Percentiles rank a stretch among this genome's conserved stretches.
Evolutionary conservation across 352 stramenopile genomes (phyloP).

Genomic region (Blastocystis sp.): DNA sequence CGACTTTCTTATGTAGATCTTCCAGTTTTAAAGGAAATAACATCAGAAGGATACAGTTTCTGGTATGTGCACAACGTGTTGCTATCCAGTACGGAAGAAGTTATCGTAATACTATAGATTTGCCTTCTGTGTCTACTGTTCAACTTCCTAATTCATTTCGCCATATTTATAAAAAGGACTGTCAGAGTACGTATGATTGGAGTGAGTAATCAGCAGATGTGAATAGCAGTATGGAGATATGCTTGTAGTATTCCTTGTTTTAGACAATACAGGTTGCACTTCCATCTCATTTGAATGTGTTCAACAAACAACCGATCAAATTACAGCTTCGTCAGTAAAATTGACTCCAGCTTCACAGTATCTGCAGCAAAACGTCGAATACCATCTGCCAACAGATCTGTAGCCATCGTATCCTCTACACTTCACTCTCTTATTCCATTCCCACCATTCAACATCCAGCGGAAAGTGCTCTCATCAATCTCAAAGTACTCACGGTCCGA

Average conservation of each 20-base stretch:
- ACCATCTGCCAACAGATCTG: conserved; percentile 91
- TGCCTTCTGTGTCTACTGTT: neutral
- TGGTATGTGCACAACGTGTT: neutral
- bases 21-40: neutral
- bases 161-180: neutral
- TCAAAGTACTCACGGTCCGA: conserved; percentile 74
- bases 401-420: conserved; percentile 87
- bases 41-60: neutral
- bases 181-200: neutral
- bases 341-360: conserved; percentile 94
- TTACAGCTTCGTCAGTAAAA: conserved; percentile 87
- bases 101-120: neutral
- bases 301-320: neutral
- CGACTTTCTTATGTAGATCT: neutral
- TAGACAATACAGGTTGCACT: too few relatives aligned
- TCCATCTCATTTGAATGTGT: too few relatives aligned
- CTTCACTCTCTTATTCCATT: neutral
- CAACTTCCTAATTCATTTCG: neutral
- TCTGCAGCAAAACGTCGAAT: conserved; percentile 91
- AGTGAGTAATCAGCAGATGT: neutral
- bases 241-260: too few relatives aligned
- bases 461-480: conserved; percentile 87
- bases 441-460: conserved; percentile 86
- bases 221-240: too few relatives aligned
- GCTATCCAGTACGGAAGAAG: neutral